Percentiles rank a stretch among this genome's conserved stretches.
Conservation (phyloP, 495 filamentous ascomycete genomes). For the Penicillium simplicissimum region DNA sequence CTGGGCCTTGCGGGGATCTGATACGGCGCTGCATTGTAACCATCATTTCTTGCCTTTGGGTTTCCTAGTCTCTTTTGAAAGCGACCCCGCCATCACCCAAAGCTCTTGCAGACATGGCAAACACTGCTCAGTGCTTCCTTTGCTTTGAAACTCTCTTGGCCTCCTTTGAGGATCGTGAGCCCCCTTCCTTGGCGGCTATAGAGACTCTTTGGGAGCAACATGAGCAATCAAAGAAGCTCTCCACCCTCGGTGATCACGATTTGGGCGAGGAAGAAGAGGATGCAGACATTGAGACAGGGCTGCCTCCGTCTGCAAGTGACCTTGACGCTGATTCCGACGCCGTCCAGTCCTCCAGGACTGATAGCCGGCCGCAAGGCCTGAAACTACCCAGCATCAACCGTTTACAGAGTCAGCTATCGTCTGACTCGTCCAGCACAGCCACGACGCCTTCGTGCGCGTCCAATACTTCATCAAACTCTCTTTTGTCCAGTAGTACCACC, state of each 20-base stretch:
- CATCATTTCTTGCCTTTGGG: not conserved
- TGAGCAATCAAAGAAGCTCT: slow-evolving; percentile 44
- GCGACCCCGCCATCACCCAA: not conserved
- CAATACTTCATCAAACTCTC: slow-evolving; percentile 43
- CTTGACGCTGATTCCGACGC: slow-evolving; percentile 32
- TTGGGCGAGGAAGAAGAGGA: slow-evolving; percentile 22
- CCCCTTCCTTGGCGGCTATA: slow-evolving; percentile 61
- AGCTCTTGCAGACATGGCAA: slow-evolving; percentile 64
- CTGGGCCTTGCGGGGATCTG: slow-evolving; percentile 8
- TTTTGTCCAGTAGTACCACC: slow-evolving; percentile 45
- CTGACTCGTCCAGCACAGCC: slow-evolving; percentile 47
- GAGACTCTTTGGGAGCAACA: slow-evolving; percentile 70
- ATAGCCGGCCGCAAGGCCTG: slow-evolving; percentile 24
- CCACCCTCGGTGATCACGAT: slow-evolving; percentile 26
- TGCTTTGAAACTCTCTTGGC: slow-evolving; percentile 84
- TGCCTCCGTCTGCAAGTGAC: slow-evolving; percentile 22
- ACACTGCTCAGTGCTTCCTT: slow-evolving; percentile 78
- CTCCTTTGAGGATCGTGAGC: slow-evolving; percentile 59
- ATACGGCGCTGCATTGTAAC: slow-evolving; percentile 10
- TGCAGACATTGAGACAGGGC: slow-evolving; percentile 18
- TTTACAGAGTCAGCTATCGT: slow-evolving; percentile 37
- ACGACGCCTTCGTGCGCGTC: slow-evolving; percentile 48
- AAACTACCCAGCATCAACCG: slow-evolving; percentile 37
- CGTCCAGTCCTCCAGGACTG: slow-evolving; percentile 24
- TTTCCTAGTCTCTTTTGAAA: not conserved